A percentile compares a stretch with the other conserved stretches of the same genome.
Evolutionary conservation across 1,139 yeast genomes (phyloP).

Genomic region (Protomyces inundatus): DNA sequence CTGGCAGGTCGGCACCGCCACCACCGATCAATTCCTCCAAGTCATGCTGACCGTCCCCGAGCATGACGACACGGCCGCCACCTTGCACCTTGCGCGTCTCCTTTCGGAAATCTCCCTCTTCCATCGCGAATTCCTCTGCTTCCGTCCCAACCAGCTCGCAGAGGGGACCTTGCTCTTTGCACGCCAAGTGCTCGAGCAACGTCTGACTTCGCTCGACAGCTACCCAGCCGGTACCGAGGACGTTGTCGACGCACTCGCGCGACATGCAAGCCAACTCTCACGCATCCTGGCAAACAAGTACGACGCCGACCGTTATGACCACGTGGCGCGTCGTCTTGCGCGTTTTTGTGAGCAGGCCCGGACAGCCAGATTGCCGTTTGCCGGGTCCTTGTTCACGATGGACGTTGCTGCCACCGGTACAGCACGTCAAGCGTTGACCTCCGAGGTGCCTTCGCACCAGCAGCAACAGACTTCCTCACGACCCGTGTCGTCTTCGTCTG

Average conservation of each 20-base stretch:
- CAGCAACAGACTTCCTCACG: too few species aligned
- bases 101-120: constrained; percentile 73
- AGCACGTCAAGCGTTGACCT: neutral
- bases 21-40: constrained; percentile 40
- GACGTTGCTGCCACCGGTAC: neutral
- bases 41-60: constrained; percentile 35
- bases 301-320: constrained; percentile 35
- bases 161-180: constrained; percentile 68
- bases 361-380: neutral
- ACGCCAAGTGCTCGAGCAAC: constrained; percentile 48
- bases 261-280: constrained; percentile 34
- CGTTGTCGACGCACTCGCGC: constrained; percentile 35
- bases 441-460: neutral
- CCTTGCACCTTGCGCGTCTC: constrained; percentile 48
- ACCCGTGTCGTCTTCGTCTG: constrained; percentile 1
- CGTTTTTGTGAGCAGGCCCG: constrained; percentile 31
- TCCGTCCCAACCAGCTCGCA: constrained; percentile 60
- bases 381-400: too few species aligned
- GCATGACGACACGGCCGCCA: constrained; percentile 38
- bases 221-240: constrained; percentile 39
- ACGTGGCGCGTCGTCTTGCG: constrained; percentile 37
- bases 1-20: constrained; percentile 69
- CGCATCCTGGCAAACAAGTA: constrained; percentile 40
- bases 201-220: constrained; percentile 32
- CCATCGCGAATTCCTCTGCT: constrained; percentile 59